phyloP scores from a whole-genome alignment of 176 grass and related monocot genomes.

The Calamus simplicifolius region DNA sequence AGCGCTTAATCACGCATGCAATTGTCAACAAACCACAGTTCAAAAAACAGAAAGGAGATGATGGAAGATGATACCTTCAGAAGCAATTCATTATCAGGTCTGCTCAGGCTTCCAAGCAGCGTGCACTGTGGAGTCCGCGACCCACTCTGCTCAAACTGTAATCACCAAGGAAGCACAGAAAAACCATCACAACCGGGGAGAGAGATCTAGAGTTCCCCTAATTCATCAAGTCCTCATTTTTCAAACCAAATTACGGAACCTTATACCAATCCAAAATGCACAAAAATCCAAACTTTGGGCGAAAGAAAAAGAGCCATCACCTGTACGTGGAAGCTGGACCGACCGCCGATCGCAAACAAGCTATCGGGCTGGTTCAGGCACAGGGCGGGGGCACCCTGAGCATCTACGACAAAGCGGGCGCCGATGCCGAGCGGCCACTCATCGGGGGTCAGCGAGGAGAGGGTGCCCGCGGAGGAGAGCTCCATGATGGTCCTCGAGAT shows the following conservation, averaged over 20 bases:
- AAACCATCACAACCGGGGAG: background rate
- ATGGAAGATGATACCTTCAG: conserved; percentile 43
- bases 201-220: background rate
- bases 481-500: conserved; percentile 71
- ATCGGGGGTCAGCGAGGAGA: conserved; percentile 45
- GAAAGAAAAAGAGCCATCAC: conserved; percentile 14
- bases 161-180: conserved; percentile 12
- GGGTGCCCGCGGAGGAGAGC: conserved; percentile 60
- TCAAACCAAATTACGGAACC: background rate
- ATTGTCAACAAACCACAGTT: too few relatives aligned
- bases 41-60: background rate
- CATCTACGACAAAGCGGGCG: conserved; percentile 69
- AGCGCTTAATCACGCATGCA: too few relatives aligned
- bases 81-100: conserved; percentile 46
- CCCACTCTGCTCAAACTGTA: conserved; percentile 77
- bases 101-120: conserved; percentile 66
- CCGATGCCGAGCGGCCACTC: conserved; percentile 78
- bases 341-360: conserved; percentile 24
- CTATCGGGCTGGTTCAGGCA: conserved; percentile 37
- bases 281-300: conserved; percentile 2
- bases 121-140: conserved; percentile 90
- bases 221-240: background rate
- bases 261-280: background rate
- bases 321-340: conserved; percentile 82
- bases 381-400: conserved; percentile 52